A percentile compares a stretch with the other conserved stretches of the same genome.
phyloP scores from a whole-genome alignment of 2,329 filamentous ascomycete species.

The Diaporthe amygdali region DNA sequence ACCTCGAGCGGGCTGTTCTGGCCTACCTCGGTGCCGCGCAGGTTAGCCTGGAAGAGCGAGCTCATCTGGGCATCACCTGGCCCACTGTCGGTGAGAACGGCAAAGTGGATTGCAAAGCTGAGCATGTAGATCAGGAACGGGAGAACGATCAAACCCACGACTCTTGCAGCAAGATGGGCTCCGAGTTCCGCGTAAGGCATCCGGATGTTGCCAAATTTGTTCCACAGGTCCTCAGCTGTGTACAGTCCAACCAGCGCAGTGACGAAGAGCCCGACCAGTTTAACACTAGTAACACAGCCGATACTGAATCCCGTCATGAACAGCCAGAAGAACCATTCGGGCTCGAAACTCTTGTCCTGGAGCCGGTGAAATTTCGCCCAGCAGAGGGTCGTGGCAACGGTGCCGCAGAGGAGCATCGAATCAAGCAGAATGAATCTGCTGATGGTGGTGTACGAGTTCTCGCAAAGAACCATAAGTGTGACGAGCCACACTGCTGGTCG shows the following conservation, averaged over 20 bases:
- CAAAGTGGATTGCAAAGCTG: conserved; percentile 93
- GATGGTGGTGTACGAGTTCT: conserved; percentile 99
- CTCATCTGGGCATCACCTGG: conserved; percentile 99
- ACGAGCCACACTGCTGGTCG: conserved; percentile 92
- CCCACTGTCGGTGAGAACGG: conserved; percentile 89
- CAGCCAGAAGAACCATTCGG: conserved; percentile 94
- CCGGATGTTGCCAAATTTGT: conserved; percentile 92
- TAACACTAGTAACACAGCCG: conserved; percentile 97
- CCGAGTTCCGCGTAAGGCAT: conserved; percentile 74
- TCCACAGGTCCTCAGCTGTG: conserved; percentile 96
- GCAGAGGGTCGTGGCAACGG: conserved; percentile 95
- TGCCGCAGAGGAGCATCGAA: conserved; percentile 98
- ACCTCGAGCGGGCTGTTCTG: conserved; percentile 94
- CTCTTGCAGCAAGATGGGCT: conserved; percentile 79
- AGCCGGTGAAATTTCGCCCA: conserved; percentile 96
- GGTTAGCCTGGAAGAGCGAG: conserved; percentile 97
- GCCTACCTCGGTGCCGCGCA: conserved; percentile 91
- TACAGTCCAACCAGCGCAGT: conserved; percentile 95
- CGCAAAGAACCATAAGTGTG: conserved; percentile 95
- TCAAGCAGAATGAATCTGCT: conserved; percentile 97
- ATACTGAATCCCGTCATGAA: conserved; percentile 94
- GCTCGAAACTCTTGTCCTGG: conserved; percentile 83
- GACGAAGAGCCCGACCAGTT: conserved; percentile 96
- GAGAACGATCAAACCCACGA: conserved; percentile 86
- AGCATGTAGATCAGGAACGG: conserved; percentile 93